Evolutionary conservation across 2,329 filamentous ascomycete genomes (phyloP).

Genomic region (Cercospora sojina): DNA sequence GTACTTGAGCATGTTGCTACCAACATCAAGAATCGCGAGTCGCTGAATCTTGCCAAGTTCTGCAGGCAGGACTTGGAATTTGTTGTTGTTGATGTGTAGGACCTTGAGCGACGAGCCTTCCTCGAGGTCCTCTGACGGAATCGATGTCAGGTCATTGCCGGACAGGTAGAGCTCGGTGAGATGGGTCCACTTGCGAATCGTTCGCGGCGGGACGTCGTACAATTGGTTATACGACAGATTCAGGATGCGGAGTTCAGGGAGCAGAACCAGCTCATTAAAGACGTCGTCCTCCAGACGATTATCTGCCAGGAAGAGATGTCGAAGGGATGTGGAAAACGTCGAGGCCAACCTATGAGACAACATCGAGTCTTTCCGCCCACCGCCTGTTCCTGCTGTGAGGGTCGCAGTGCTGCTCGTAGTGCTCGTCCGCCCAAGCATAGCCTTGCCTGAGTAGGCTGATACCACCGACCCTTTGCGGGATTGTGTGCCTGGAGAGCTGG

Average conservation of each 20-base stretch:
- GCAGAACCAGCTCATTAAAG: slow-evolving; percentile 82
- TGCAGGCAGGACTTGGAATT: slow-evolving; percentile 93
- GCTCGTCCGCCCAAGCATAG: slow-evolving; percentile 61
- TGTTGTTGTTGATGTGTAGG: slow-evolving; percentile 94
- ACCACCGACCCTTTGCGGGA: slow-evolving; percentile 77
- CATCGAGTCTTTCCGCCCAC: slow-evolving; percentile 79
- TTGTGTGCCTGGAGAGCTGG: slow-evolving; percentile 44
- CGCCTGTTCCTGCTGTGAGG: slow-evolving; percentile 58
- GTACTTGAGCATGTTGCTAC: slow-evolving; percentile 94
- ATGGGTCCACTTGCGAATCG: slow-evolving; percentile 85
- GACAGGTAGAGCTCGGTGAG: slow-evolving; percentile 91
- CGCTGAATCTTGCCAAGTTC: slow-evolving; percentile 94
- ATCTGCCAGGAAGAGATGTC: slow-evolving; percentile 84
- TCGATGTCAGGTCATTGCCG: slow-evolving; percentile 85
- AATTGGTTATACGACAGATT: slow-evolving; percentile 95
- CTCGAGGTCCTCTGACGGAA: slow-evolving; percentile 92
- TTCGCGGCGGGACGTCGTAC: slow-evolving; percentile 84
- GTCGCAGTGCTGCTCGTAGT: slow-evolving; percentile 65
- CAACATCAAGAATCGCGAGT: slow-evolving; percentile 87
- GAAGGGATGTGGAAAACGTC: slow-evolving; percentile 84
- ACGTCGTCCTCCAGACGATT: slow-evolving; percentile 93
- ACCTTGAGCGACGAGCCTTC: slow-evolving; percentile 84
- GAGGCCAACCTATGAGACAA: slow-evolving; percentile 74
- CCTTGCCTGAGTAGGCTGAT: slow-evolving; percentile 71
- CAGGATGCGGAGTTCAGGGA: slow-evolving; percentile 80